Conservation (phyloP, 352 stramenopile species). For the Thalassiosira pacifica region DNA sequence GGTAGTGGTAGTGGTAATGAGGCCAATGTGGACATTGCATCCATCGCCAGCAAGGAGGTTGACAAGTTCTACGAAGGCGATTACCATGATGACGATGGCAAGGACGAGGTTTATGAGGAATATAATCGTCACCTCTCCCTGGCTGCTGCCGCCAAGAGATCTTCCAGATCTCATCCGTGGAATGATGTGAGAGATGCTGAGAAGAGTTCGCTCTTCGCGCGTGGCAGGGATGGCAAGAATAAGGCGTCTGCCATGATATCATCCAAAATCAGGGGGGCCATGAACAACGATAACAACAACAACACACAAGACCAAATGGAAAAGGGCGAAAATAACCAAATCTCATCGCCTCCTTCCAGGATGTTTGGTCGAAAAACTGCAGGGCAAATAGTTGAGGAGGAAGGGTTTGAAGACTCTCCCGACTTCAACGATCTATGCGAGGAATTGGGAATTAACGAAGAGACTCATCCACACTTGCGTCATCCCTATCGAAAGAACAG, state of each 20-base stretch:
- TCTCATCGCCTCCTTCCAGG: not conserved
- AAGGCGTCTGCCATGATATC: too few relatives aligned
- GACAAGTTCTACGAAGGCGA: slow-evolving; percentile 17
- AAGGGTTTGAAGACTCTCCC: not conserved
- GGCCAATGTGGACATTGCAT: slow-evolving; percentile 25
- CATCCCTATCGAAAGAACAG: not conserved
- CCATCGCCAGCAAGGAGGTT: slow-evolving; percentile 27
- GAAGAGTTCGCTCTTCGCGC: not conserved
- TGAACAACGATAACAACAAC: not conserved
- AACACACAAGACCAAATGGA: not conserved
- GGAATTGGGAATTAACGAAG: slow-evolving; percentile 32
- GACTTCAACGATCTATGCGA: slow-evolving; percentile 45
- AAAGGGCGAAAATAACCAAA: not conserved
- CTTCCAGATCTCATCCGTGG: not conserved
- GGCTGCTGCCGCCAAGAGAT: not conserved
- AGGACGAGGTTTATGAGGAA: not conserved
- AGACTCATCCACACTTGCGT: slow-evolving; percentile 40
- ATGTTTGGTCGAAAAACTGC: too few relatives aligned
- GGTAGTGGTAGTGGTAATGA: too few relatives aligned
- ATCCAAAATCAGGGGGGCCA: not conserved
- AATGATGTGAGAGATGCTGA: not conserved
- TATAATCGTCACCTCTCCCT: not conserved
- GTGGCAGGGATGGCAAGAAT: not conserved
- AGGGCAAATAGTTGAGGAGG: too few relatives aligned
- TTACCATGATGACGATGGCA: not conserved